Evolutionary conservation across 2,329 filamentous ascomycete species (phyloP), one percentile per base, ranked within the genome.

Genomic region (Pseudogymnoascus sp.): DNA sequence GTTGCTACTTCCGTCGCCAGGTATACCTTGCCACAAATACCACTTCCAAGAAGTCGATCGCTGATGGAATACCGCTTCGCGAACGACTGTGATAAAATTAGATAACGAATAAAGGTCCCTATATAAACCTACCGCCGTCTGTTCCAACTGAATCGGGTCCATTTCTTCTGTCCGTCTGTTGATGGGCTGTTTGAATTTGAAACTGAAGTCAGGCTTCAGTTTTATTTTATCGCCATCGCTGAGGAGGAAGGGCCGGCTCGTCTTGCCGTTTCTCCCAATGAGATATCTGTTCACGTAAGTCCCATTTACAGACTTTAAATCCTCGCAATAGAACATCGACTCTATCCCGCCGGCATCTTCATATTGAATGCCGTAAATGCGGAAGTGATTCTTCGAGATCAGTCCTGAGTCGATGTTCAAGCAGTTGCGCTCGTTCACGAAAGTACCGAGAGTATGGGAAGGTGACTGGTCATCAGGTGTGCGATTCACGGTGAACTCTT

Each of bases 321-420:
- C 84, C 12, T 83, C 79, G 28, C 84, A 81, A 66, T 84, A 86
- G 42, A 85, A 71, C 62, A 83, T 72, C 3, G 75, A 74, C 23
- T 46, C 61, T 31, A 34, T 28, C 4, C 63, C 28, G n/a, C 67
- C 56, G 18, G 70, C 68, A 16, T 73, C 69, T 21, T 84, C 81
- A 65, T 84, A 83, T 8, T 79, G 69, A 42, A 85, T 73, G 1
- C 79, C 79, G 69, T 84, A 86, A 34, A 85, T 74, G 66, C 84
- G 80, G 66, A 83, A 81, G 62, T 85, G 83, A 25, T 78, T 76
- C 61, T 81, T 78, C 1, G 83, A 85, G 18, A 85, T 75, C 8
- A 66, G 62, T 0, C 69, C 8, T 3, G 21, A 60, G 34, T 40
- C 36, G 16, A 60, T n/a, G 25, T 34, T 16, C 28, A 36, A 7